Evolutionary conservation across 495 filamentous ascomycete genomes (phyloP), one percentile per base, ranked within the genome.

Genomic region (Daldinia childiae): DNA sequence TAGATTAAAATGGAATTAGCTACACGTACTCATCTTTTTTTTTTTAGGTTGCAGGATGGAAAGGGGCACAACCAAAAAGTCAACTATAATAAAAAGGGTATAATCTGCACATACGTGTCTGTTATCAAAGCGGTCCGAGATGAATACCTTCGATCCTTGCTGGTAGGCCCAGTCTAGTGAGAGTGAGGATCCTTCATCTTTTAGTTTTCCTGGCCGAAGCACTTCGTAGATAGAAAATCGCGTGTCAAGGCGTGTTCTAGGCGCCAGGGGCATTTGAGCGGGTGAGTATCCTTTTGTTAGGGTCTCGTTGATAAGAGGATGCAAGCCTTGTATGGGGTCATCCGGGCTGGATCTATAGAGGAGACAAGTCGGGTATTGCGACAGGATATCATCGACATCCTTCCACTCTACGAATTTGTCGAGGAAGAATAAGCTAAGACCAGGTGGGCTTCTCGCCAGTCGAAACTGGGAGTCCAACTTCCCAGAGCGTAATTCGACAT

Each of bases 211-310:
- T 12, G 59, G 59, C 17, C 24, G 7, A 12, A 51, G 17, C 17
- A 58, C 39, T 19, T 59, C 32, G 21, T 63, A 69, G 60, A 69
- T 64, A 26, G 60, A 38, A 6, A 69, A 63, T n/a, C 26, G 26
- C 4, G 52, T 29, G 14, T 29, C 29, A 27, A 63, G 8, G 4
- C 43, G 39, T 15, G 30, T 59, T 19, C 36, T 27, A 0, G 41
- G 43, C 11, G 21, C 12, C 6, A 55, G 14, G 27, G 21, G 43
- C 43, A 21, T 58, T 9, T 26, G 52, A 12, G 30, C n/a, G 11
- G 41, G 43, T 24, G 30, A 21, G 15, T 19, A 43, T 15, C 12
- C 54, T 26, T 62, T n/a, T 21, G 27, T 36, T 2, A 62, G 12
- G 43, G 27, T 26, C 17, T n/a, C 1, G 24, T 67, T 55, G 12